Conservation (phyloP, 2,329 filamentous ascomycete species). For the Epichloe hybrida region DNA sequence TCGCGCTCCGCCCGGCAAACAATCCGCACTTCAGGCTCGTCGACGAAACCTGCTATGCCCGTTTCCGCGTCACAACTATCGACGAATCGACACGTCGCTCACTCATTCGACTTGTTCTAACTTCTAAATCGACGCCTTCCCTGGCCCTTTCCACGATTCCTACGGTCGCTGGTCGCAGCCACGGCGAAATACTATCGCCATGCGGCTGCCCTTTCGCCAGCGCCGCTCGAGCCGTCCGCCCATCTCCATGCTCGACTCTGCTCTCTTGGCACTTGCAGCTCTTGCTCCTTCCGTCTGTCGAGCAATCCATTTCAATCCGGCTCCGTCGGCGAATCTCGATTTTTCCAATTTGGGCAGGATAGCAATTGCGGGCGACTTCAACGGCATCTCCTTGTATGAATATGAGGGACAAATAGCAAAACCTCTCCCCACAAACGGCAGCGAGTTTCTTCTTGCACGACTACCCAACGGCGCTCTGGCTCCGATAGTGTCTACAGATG, state of each 20-base stretch:
- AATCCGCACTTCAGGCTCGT: not conserved
- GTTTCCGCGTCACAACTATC: not conserved
- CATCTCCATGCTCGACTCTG: conserved; percentile 12
- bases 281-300: conserved; percentile 28
- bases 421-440: conserved; percentile 57
- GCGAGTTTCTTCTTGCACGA: conserved; percentile 64
- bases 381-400: conserved; percentile 80
- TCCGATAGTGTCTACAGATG: conserved; percentile 63
- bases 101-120: not conserved
- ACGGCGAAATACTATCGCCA: conserved; percentile 20
- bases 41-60: conserved; percentile 4
- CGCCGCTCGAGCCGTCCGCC: conserved; percentile 27
- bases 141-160: not conserved
- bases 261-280: conserved; percentile 27
- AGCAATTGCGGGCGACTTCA: conserved; percentile 78
- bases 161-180: not conserved
- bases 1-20: not conserved
- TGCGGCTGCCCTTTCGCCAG: conserved; percentile 34
- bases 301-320: conserved; percentile 45
- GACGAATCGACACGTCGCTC: conserved; percentile 1
- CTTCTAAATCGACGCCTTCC: not conserved
- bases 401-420: conserved; percentile 67
- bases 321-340: conserved; percentile 62
- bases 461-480: conserved; percentile 78
- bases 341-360: conserved; percentile 67